A percentile compares a stretch with the other conserved stretches of the same genome.
These are phyloP conservation scores for Russula brevipes DNA, from an alignment of 768 basidiomycete genomes.

Conservation along the genomic window DNA sequence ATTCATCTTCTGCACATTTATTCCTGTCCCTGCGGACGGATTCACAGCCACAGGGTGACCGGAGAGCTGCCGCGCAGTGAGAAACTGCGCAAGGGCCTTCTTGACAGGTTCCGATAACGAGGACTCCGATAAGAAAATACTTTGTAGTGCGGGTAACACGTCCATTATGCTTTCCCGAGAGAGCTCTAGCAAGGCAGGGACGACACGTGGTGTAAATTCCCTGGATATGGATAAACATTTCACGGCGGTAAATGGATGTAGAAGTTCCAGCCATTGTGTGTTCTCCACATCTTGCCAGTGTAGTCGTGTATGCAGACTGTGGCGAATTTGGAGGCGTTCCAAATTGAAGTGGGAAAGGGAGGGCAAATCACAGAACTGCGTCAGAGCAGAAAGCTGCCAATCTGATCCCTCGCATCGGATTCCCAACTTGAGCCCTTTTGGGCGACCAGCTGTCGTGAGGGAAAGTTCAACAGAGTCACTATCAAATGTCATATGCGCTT, in stretches of 20 bases:
- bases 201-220: background rate
- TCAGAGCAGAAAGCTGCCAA: too few relatives aligned
- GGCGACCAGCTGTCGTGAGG: background rate
- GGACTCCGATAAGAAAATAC: background rate
- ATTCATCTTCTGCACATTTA: too few relatives aligned
- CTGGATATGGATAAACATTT: background rate
- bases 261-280: background rate
- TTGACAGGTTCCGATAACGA: background rate
- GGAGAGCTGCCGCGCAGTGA: background rate
- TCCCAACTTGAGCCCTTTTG: background rate
- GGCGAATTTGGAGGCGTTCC: background rate
- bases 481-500: too few relatives aligned
- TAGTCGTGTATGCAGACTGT: background rate
- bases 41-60: background rate
- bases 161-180: background rate
- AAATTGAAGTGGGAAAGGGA: background rate
- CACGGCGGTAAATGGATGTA: constrained; percentile 1
- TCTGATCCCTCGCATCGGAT: background rate
- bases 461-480: too few relatives aligned
- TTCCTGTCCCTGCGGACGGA: too few relatives aligned
- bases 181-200: background rate
- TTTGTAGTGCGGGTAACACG: constrained; percentile 1
- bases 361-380: background rate
- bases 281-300: background rate
- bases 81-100: background rate